phyloP scores from a whole-genome alignment of 768 basidiomycete genomes.

The Suillus tomentosus region DNA sequence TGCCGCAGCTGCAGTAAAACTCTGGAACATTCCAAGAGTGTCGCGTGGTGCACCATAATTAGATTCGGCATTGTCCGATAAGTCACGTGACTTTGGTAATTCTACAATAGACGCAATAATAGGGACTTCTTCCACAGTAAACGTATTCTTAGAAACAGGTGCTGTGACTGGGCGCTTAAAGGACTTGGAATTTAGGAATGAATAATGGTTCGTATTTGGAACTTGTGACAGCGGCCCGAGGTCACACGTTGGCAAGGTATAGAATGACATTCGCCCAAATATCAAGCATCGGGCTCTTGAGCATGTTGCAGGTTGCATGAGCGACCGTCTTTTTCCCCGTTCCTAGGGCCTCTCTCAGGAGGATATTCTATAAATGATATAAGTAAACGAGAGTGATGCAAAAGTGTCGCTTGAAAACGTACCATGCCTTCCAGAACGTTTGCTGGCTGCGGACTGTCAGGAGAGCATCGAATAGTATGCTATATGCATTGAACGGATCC shows the following conservation, averaged over 20 bases:
- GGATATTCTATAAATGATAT: neutral
- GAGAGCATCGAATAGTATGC: neutral
- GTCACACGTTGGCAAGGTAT: neutral
- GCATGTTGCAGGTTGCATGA: neutral
- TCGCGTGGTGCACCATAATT: too few relatives aligned
- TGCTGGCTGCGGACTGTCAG: neutral
- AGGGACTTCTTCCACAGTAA: too few relatives aligned
- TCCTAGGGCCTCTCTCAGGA: rapidly evolving
- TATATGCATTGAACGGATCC: neutral
- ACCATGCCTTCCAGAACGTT: neutral
- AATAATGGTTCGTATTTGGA: too few relatives aligned
- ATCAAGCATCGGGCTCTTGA: neutral
- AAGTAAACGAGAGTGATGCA: neutral
- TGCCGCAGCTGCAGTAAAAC: too few relatives aligned
- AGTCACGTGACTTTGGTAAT: too few relatives aligned
- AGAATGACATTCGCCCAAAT: neutral
- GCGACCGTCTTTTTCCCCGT: neutral
- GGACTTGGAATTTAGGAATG: too few relatives aligned
- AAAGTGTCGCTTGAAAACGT: neutral
- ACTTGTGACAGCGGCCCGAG: too few relatives aligned
- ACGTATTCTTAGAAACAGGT: too few relatives aligned
- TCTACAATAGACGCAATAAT: too few relatives aligned
- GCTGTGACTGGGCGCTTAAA: too few relatives aligned
- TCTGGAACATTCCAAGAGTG: too few relatives aligned
- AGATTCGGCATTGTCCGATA: too few relatives aligned